Conservation (phyloP, 345 rosid species). For the Arabidopsis thaliana region DNA sequence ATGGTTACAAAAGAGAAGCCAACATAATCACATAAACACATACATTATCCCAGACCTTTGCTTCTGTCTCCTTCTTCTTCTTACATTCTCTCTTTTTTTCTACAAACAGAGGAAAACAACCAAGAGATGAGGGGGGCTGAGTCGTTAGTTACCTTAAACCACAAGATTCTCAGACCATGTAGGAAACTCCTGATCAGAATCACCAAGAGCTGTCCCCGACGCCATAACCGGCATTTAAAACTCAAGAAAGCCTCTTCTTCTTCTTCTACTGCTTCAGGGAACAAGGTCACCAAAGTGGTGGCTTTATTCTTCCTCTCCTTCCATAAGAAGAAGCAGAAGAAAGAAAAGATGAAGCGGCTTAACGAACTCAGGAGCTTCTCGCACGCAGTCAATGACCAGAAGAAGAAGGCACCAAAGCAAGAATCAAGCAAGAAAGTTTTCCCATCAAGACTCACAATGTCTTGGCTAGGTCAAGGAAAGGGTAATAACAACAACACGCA, state of each 20-base stretch:
- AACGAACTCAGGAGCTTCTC: conserved; percentile 47
- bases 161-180: conserved; percentile 46
- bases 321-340: conserved; percentile 48
- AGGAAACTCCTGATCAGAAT: conserved; percentile 45
- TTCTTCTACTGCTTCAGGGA: conserved; percentile 27
- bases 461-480: conserved; percentile 47
- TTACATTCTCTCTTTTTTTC: conserved; percentile 7
- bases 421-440: conserved; percentile 42
- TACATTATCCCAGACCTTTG: neutral
- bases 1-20: conserved; percentile 37
- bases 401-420: conserved; percentile 28
- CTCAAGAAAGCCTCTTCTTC: conserved; percentile 47
- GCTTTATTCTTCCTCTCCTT: conserved; percentile 48
- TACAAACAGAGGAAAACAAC: neutral
- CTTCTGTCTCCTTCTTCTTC: neutral
- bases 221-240: conserved; percentile 40
- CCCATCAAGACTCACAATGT: conserved; percentile 36
- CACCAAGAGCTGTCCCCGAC: conserved; percentile 38
- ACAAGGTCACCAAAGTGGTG: conserved; percentile 46
- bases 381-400: conserved; percentile 41
- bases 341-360: conserved; percentile 49
- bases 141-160: conserved; percentile 43
- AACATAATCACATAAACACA: conserved; percentile 6
- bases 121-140: conserved; percentile 31
- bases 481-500: conserved; percentile 18